A percentile compares a stretch with the other conserved stretches of the same genome.
Evolutionary conservation across 78 protist genomes (phyloP).

Genomic region (Tieghemostelium lacteum): DNA sequence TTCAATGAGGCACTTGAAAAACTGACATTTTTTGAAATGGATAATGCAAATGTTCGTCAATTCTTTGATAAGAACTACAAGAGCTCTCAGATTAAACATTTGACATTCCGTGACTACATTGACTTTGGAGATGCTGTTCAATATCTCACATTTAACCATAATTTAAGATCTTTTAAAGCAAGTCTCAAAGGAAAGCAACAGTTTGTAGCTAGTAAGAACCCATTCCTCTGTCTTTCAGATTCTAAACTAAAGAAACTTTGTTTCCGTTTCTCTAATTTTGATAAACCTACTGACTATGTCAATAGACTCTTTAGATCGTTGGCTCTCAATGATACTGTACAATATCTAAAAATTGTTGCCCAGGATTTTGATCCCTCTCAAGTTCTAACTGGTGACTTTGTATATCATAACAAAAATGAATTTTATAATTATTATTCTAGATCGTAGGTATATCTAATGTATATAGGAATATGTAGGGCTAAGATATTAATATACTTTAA

Average conservation of each 20-base stretch:
- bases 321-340: constrained; percentile 3
- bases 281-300: neutral
- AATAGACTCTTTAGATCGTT: neutral
- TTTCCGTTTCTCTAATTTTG: neutral
- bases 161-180: neutral
- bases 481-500: too few relatives aligned
- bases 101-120: constrained; percentile 8
- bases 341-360: constrained; percentile 8
- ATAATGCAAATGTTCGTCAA: neutral
- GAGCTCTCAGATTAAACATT: neutral
- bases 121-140: neutral
- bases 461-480: too few relatives aligned
- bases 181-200: constrained; percentile 1
- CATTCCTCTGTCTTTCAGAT: constrained; percentile 8
- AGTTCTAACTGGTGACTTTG: constrained; percentile 1
- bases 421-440: constrained; percentile 4
- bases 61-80: neutral
- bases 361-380: neutral
- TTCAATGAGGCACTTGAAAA: neutral
- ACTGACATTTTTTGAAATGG: neutral
- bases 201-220: neutral
- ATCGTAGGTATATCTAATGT: neutral
- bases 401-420: neutral
- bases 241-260: neutral
- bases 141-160: neutral